These are phyloP conservation scores for Amphirosellinia nigrospora DNA, from an alignment of 495 filamentous ascomycete genomes.

Conservation along the genomic window DNA sequence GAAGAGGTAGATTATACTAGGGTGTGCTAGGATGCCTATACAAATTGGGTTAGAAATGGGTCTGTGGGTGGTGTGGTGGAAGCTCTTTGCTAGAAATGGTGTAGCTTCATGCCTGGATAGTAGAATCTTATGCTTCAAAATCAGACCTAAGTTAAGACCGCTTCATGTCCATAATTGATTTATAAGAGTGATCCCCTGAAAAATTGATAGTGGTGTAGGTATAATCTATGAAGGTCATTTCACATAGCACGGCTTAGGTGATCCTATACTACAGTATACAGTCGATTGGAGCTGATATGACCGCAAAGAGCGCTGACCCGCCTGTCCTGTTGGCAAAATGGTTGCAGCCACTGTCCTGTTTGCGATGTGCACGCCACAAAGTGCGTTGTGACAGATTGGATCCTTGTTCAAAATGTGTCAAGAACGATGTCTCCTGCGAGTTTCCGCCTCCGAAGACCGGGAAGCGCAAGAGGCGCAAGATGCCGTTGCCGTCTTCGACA, in stretches of 20 bases:
- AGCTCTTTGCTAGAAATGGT: too few relatives aligned
- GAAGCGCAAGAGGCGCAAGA: neutral
- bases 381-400: conserved; percentile 3
- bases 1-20: too few relatives aligned
- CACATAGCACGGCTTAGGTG: neutral
- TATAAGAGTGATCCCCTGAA: neutral
- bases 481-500: neutral
- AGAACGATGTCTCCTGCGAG: neutral
- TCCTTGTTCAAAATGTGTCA: neutral
- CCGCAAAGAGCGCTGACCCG: neutral
- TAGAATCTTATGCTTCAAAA: neutral
- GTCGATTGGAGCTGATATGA: conserved; percentile 1
- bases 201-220: neutral
- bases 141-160: neutral
- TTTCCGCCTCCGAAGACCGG: neutral
- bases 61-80: too few relatives aligned
- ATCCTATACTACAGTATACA: neutral
- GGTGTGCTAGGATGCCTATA: too few relatives aligned
- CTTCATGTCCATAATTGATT: neutral
- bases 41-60: too few relatives aligned
- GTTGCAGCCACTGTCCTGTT: conserved; percentile 3
- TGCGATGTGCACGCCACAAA: conserved; percentile 4
- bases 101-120: neutral
- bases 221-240: neutral
- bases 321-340: neutral